Conservation (phyloP, 1,139 yeast species). For the Scheffersomyces quercinus region DNA sequence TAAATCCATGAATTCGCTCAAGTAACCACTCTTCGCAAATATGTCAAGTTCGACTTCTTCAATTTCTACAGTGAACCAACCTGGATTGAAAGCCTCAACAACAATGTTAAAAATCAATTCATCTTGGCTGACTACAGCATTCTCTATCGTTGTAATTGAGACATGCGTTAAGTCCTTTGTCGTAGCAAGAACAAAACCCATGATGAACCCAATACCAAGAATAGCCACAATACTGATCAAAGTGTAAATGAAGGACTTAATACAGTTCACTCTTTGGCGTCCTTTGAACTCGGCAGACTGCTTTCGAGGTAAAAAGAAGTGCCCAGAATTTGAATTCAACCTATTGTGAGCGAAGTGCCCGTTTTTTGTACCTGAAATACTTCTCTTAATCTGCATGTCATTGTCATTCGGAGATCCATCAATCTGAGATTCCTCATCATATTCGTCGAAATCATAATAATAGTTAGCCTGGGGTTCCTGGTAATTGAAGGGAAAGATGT, state of each 20-base stretch:
- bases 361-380: conserved; percentile 2
- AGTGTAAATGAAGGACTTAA: conserved; percentile 58
- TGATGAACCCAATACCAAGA: conserved; percentile 69
- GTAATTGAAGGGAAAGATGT: conserved; percentile 61
- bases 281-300: conserved; percentile 12
- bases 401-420: conserved; percentile 9
- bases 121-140: conserved; percentile 78
- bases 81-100: conserved; percentile 85
- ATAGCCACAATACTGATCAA: conserved; percentile 53
- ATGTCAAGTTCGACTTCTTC: conserved; percentile 75
- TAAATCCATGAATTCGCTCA: conserved; percentile 19
- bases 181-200: conserved; percentile 85
- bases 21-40: conserved; percentile 76
- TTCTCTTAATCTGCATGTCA: conserved; percentile 4
- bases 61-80: conserved; percentile 68
- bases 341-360: background rate
- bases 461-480: conserved; percentile 31
- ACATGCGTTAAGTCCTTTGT: conserved; percentile 79
- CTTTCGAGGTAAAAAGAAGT: conserved; percentile 33
- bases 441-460: conserved; percentile 44
- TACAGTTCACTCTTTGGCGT: conserved; percentile 32
- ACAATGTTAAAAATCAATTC: conserved; percentile 80
- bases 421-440: conserved; percentile 36
- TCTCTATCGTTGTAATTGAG: conserved; percentile 58
- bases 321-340: conserved; percentile 15